Evolutionary conservation across 2,329 filamentous ascomycete genomes (phyloP).

Genomic region (Ceratocystis ficicola): DNA sequence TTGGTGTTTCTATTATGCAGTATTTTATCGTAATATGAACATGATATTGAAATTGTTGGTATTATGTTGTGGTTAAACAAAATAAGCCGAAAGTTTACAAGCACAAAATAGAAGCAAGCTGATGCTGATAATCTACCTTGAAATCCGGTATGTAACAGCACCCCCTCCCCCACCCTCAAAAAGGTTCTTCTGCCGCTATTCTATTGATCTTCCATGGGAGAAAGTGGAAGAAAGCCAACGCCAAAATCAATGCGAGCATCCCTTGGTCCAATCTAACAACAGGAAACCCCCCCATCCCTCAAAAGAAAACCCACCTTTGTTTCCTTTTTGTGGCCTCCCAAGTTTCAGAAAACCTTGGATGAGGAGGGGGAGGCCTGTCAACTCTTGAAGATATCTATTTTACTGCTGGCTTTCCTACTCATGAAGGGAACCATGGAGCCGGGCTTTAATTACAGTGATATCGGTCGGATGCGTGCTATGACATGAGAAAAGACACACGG

Average conservation of each 20-base stretch:
- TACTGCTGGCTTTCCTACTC: neutral
- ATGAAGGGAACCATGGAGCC: neutral
- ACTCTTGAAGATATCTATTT: neutral
- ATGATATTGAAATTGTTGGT: no score
- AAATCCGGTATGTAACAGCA: neutral
- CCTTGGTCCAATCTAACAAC: neutral
- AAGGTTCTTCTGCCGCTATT: slow-evolving; percentile 8
- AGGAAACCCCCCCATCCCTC: no score
- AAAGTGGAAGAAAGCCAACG: neutral
- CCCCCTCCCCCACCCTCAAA: neutral
- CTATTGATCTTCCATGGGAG: neutral
- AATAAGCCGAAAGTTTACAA: neutral
- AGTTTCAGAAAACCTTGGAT: neutral
- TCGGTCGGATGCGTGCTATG: neutral
- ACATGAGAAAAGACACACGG: neutral
- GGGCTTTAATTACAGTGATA: neutral
- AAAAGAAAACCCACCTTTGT: neutral
- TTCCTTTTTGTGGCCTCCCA: neutral
- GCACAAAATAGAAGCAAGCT: neutral
- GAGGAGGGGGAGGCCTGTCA: neutral
- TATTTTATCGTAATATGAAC: no score
- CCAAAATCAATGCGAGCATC: neutral
- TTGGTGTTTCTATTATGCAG: no score
- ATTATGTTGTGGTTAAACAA: no score
- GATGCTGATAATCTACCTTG: neutral